These are phyloP conservation scores for Triticum aestivum DNA, from an alignment of 176 grass and related monocot species.

Conservation along the genomic window IWGSC_CS_RefSeq_v2.1 NC_057803.1:638486378-638486877, in stretches of 20 bases:
- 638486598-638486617: constrained; percentile 11
- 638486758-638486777: constrained; percentile 98
- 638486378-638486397: too few species aligned
- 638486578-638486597: background rate
- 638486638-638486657: background rate
- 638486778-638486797: constrained; percentile 98
- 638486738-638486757: constrained; percentile 93
- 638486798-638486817: constrained; percentile 95
- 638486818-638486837: constrained; percentile 90
- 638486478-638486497: constrained; percentile 99
- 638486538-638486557: constrained; percentile 93
- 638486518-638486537: constrained; percentile 98
- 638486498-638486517: constrained; percentile 80
- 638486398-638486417: background rate
- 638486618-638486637: background rate
- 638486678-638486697: constrained; percentile 1
- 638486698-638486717: constrained; percentile 43
- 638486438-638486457: background rate
- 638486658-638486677: constrained; percentile 13
- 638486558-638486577: background rate
- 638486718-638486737: constrained; percentile 99
- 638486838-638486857: constrained; percentile 94
- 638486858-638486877: constrained; percentile 52
- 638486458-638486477: constrained; percentile 54
- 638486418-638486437: background rate